Base-by-base conservation (phyloP, 495 filamentous ascomycete genomes). In the Tuber microsphaerosporum region DNA sequence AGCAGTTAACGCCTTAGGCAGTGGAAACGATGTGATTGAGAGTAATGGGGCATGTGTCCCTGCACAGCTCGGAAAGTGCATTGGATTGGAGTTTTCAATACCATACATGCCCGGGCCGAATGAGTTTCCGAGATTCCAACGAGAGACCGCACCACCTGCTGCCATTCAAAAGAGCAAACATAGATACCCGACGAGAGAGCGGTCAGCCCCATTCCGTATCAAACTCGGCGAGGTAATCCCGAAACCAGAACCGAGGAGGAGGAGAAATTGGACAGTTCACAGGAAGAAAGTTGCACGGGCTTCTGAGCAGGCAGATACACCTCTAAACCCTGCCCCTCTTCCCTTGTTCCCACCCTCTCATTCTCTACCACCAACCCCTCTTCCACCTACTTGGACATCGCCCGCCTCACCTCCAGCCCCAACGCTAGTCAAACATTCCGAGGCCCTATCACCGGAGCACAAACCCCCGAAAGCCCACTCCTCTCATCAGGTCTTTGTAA, bases 401-500 rank as follows among this genome's bases (percentile, higher is more conserved):
- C 46, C 19, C 0, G 46, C 0, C 20, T 9, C 51, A 14, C n/a
- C 22, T 2, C 51, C 22, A 0, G 7, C n/a, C 51, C 51, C 22
- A n/a, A 2, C n/a, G 12, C 51, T 26, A 26, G n/a, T 26, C 22
- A 10, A 56, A 19, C 7, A 48, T 6, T 22, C 46, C 6, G 46
- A 22, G 20, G 5, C 46, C 7, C 19, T 7, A 22, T 48, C 46
- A 48, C 22, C 51, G 7, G 22, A 56, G 10, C 26, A 2, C 51
- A 56, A 26, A 26, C 51, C n/a, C 51, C 51, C n/a, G 9, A 56
- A 56, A n/a, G 26, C 51, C 9, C 12, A 56, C 22, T 56, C 51
- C 22, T 56, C 51, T n/a, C 51, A 56, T 26, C 69, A 73, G n/a
- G 77, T 79, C 68, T 79, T 79, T 45, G 77, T 78, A 45, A 79